Percentiles rank a stretch among this genome's conserved stretches.
Evolutionary conservation across 305 asterid species (phyloP).

Genomic region (Solanum hybrid): DNA sequence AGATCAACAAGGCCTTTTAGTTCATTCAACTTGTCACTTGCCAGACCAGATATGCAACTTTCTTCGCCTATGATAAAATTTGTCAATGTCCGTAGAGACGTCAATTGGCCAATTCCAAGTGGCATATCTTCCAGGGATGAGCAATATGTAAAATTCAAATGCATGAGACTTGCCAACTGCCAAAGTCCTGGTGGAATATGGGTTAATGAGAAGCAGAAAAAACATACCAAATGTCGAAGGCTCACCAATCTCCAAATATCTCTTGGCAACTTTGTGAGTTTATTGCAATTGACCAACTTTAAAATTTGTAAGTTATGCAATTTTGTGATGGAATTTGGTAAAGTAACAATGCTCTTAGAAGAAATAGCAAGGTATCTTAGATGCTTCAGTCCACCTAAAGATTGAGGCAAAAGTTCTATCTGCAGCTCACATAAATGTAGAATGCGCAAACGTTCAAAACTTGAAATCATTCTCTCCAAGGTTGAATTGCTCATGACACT

Average conservation of each 20-base stretch:
- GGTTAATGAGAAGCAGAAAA: not conserved
- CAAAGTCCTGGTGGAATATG: not conserved
- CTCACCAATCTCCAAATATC: not conserved
- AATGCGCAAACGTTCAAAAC: not conserved
- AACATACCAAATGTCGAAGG: not conserved
- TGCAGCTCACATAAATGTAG: not conserved
- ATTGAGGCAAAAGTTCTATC: not conserved
- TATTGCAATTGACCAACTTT: not conserved
- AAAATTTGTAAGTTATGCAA: not conserved
- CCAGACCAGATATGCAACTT: not conserved
- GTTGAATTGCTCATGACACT: not conserved
- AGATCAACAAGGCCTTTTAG: not conserved
- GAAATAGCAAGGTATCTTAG: not conserved
- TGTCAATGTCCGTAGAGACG: not conserved
- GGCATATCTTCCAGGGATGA: not conserved
- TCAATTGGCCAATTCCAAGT: slow-evolving; percentile 2
- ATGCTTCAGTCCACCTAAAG: not conserved
- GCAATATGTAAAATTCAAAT: not conserved
- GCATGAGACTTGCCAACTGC: not conserved
- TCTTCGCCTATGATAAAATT: not conserved
- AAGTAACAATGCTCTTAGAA: not conserved
- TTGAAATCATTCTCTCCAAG: not conserved
- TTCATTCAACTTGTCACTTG: not conserved
- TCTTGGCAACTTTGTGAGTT: not conserved
- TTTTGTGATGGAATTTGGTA: not conserved